A percentile compares a stretch with the other conserved stretches of the same genome.
Evolutionary conservation across 1,284 basidiomycete species (phyloP).

Genomic region (Schizophyllum commune): DNA sequence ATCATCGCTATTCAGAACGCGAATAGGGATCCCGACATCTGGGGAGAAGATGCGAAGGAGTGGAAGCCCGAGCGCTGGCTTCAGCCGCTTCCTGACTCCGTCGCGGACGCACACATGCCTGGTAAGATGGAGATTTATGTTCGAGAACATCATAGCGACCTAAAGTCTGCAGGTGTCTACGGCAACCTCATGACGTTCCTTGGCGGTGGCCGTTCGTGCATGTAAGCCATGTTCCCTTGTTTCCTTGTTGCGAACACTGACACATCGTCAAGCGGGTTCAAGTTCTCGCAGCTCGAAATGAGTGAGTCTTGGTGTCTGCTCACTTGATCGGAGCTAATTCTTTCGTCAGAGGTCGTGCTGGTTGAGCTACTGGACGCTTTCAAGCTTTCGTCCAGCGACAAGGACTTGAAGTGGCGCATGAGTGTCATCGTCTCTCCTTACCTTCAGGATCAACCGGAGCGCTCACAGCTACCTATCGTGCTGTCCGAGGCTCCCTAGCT

Average conservation of each 20-base stretch:
- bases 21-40: slow-evolving; percentile 12
- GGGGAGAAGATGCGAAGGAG: slow-evolving; percentile 13
- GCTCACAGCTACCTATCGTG: no score
- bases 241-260: no score
- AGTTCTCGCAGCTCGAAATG: slow-evolving; percentile 26
- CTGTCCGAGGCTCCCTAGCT: no score
- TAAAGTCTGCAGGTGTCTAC: slow-evolving; percentile 2
- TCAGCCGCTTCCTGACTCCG: slow-evolving; percentile 8
- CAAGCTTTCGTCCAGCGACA: no score
- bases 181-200: slow-evolving; percentile 24
- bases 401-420: no score
- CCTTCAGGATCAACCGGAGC: no score
- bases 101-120: slow-evolving; percentile 8
- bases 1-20: slow-evolving; percentile 7
- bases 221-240: no score
- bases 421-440: no score
- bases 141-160: no score
- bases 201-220: slow-evolving; percentile 22
- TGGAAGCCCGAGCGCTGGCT: slow-evolving; percentile 18
- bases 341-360: no score
- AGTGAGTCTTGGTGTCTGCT: slow-evolving; percentile 14
- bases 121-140: slow-evolving; percentile 3
- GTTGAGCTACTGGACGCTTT: no score
- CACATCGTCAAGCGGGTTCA: slow-evolving; percentile 18
- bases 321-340: no score